Percentiles rank a stretch among this genome's conserved stretches.
These are phyloP conservation scores for Oidiodendron maius DNA, from an alignment of 495 filamentous ascomycete species.

Conservation along the genomic window DNA sequence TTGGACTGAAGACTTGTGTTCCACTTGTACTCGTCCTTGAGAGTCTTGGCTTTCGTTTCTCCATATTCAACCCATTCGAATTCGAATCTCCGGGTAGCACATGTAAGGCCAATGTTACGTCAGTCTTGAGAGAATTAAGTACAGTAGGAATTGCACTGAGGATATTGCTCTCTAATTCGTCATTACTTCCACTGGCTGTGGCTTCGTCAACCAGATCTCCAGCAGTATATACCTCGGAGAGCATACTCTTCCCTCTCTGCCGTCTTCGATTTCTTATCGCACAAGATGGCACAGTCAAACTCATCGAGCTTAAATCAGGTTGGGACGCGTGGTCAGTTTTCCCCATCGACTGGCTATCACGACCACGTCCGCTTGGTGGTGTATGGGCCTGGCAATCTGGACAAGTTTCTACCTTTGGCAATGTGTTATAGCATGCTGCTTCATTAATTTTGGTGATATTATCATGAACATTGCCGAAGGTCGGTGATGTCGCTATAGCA, in stretches of 20 bases:
- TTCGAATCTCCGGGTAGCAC: too few relatives aligned
- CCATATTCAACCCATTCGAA: too few relatives aligned
- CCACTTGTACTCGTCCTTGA: conserved; percentile 16
- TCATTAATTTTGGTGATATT: not conserved
- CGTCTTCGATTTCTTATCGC: not conserved
- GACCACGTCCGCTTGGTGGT: too few relatives aligned
- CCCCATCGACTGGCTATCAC: too few relatives aligned
- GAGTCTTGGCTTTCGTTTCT: conserved; percentile 1
- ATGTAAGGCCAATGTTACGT: too few relatives aligned
- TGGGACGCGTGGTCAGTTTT: too few relatives aligned
- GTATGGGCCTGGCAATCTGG: too few relatives aligned
- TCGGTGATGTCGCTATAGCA: not conserved
- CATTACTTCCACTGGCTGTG: not conserved
- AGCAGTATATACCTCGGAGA: conserved; percentile 21
- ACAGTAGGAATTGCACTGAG: not conserved
- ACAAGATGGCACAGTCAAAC: too few relatives aligned
- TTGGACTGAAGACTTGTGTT: conserved; percentile 16
- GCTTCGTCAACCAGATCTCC: conserved; percentile 9
- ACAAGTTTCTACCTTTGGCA: too few relatives aligned
- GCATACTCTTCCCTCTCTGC: conserved; percentile 17
- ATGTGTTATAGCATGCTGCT: too few relatives aligned
- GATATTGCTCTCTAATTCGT: conserved; percentile 3
- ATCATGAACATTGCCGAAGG: not conserved
- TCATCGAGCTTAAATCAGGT: not conserved
- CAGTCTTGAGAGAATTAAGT: not conserved